Evolutionary conservation across 2,329 filamentous ascomycete species (phyloP), one percentile per base, ranked within the genome.

Genomic region (Mollisiaceae sp.): DNA sequence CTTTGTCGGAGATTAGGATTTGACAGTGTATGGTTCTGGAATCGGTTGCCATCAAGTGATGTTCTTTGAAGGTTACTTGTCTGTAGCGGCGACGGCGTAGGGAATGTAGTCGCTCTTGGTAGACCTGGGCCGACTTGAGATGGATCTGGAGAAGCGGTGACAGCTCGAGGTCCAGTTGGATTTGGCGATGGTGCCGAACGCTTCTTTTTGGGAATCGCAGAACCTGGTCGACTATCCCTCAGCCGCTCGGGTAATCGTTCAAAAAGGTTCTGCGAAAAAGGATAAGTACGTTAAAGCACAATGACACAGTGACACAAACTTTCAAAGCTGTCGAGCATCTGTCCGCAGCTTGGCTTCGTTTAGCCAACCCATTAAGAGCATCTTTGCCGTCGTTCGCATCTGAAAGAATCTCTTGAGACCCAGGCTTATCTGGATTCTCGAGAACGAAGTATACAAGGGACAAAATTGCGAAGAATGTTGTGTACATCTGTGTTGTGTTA

Each of bases 311-410:
- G 38, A 50, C 4, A 79, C 87, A 77, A 83, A 94, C 92, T 75
- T 88, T 86, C 35, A 99, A 83, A 47, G 92, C 90, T 55, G 83
- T 84, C 0, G 91, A 92, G 73, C 96, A 95, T 67, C 92, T 85
- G 75, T 97, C 93, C 2, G 95, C 95, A 41, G 94, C 93, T 83
- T 96, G 85, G 75, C 93, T 97, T 73, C 91, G 90, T 72, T 91
- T 89, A 2, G 93, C 91, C 65, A 98, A 83, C 18, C 88, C 89
- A 59, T 89, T 87, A 66, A 98, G 86, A 68, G 94, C 92, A 69
- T 94, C 90, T 74, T 91, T 91, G 20, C 94, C 95, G 68, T 93
- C 91, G 67, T 89, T 85, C 0, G 94, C 94, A 78, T 98, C 94
- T 61, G 89, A 89, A 66, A 97, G 81, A 24, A 97, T 90, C 67